Evolutionary conservation across 768 basidiomycete species (phyloP), one percentile per base, ranked within the genome.

Genomic region (Boletales sp.): DNA sequence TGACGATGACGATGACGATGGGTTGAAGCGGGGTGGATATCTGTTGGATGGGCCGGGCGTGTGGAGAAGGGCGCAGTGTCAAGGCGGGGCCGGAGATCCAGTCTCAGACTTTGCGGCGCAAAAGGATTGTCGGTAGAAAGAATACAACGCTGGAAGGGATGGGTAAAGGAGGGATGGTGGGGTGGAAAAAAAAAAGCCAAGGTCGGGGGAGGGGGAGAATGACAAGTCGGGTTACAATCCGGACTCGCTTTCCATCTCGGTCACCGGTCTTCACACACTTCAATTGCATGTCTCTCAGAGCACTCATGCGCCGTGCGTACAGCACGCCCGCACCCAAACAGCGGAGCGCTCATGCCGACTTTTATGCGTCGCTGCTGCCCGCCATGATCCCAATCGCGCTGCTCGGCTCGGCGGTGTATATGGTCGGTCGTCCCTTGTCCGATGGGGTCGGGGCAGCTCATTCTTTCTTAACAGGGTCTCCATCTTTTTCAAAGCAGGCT

Each of bases 361-460:
- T 85, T 76, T 92, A 92, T 66, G 72, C 80, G 39, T 76, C 81
- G 46, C 75, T 84, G 43, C 68, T 86, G 35, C 90, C 90, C 25
- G 80, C 80, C 31, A 90, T 90, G 87, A 69, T 90, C 43, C 90
- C 89, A 9, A 72, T 92, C 46, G 82, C 83, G 45, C 71, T 92
- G 45, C 74, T 92, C 12, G 90, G 88, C 15, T 89, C 87, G 45
- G 86, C 83, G 9, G 77, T 91, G 49, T 91, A 89, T 69, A 72
- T 89, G 58, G 89, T 87, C 62, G 50, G 78, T 55, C 30, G 32
- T 25, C 21, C 39, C 35, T 13, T 28, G 25, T 35, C 47, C 51
- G 59, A 37, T 47, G 52, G 30, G 52, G 30, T 18, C 61, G 58
- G 54, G 17, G 19, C 41, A 51, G 34, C 40, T 52, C 48, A 50